Evolutionary conservation across 73 alveolate species (phyloP).

Genomic region (Paramecium tetraurelia): DNA sequence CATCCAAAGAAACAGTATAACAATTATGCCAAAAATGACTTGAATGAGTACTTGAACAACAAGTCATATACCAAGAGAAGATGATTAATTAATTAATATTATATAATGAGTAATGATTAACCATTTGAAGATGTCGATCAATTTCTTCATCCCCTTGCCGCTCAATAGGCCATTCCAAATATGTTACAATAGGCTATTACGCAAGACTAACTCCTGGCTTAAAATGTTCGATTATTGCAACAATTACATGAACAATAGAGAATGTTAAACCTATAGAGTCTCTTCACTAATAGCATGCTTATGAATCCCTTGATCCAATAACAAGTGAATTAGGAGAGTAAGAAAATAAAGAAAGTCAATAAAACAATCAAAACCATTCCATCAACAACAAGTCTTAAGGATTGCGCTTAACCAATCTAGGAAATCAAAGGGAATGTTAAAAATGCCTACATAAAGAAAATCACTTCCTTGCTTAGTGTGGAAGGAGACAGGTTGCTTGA

Average conservation of each 20-base stretch:
- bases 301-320: not conserved
- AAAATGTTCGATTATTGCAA: not conserved
- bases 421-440: constrained; percentile 60
- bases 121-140: not conserved
- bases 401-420: not conserved
- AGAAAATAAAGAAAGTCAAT: not conserved
- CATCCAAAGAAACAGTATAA: not conserved
- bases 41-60: not conserved
- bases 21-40: not conserved
- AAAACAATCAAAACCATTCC: not conserved
- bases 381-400: not conserved
- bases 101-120: not conserved
- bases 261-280: not conserved
- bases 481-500: not conserved
- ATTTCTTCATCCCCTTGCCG: not conserved
- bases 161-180: not conserved
- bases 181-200: not conserved
- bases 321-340: not conserved
- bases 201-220: not conserved
- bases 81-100: not conserved
- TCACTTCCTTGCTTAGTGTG: constrained; percentile 46
- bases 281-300: not conserved
- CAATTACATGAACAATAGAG: not conserved
- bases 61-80: constrained; percentile 1
- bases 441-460: constrained; percentile 55